Conservation (phyloP, 768 basidiomycete genomes). For the Leucocoprinus sp. region DNA sequence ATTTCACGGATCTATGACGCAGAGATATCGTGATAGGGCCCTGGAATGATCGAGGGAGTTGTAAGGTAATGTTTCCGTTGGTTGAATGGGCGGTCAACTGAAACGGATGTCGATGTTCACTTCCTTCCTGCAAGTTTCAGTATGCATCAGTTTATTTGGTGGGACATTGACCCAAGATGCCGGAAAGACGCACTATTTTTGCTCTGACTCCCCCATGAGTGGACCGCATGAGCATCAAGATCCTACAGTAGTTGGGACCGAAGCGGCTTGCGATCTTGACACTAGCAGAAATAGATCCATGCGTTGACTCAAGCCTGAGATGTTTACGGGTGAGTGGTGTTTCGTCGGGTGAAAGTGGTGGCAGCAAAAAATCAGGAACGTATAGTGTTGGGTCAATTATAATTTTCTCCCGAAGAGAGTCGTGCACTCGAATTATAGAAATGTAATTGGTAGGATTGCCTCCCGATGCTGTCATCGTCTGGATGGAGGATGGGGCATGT, state of each 20-base stretch:
- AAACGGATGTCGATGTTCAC: conserved; percentile 18
- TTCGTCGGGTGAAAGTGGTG: conserved; percentile 19
- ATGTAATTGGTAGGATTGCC: conserved; percentile 21
- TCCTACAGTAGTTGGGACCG: conserved; percentile 13
- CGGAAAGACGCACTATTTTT: conserved; percentile 19
- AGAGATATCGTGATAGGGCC: conserved; percentile 28
- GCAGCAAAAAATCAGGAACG: conserved; percentile 20
- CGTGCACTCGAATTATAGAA: conserved; percentile 20
- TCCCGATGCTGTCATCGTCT: neutral
- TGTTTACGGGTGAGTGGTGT: conserved; percentile 20
- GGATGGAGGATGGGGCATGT: conserved; percentile 5
- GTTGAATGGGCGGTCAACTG: conserved; percentile 17
- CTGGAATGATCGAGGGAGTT: conserved; percentile 32
- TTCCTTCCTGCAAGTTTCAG: conserved; percentile 1
- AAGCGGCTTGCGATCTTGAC: conserved; percentile 12
- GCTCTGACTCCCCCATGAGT: conserved; percentile 22
- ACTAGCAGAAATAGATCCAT: conserved; percentile 22
- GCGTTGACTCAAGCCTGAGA: conserved; percentile 22
- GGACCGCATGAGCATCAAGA: conserved; percentile 20
- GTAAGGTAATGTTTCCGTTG: conserved; percentile 27
- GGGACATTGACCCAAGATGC: too few relatives aligned
- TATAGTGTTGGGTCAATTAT: conserved; percentile 23
- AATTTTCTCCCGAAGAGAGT: conserved; percentile 20
- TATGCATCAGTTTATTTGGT: neutral
- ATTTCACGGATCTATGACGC: conserved; percentile 24